A percentile compares a stretch with the other conserved stretches of the same genome.
phyloP scores from a whole-genome alignment of 495 filamentous ascomycete genomes.

The Penicillium taxi region DNA sequence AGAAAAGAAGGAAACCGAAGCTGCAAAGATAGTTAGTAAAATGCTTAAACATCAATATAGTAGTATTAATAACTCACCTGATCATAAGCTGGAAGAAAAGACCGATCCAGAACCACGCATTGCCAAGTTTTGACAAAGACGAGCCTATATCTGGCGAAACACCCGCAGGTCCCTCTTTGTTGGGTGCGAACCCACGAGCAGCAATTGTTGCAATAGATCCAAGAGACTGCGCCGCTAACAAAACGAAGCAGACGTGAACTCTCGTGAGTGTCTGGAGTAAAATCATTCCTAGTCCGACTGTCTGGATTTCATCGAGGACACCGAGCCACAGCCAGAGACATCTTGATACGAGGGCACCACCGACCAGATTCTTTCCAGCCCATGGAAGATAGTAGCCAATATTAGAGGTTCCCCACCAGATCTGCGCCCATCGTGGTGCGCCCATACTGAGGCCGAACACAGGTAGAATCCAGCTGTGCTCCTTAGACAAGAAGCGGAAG shows the following conservation, averaged over 20 bases:
- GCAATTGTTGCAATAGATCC: slow-evolving; percentile 51
- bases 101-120: slow-evolving; percentile 51
- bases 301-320: slow-evolving; percentile 54
- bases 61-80: slow-evolving; percentile 6
- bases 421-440: slow-evolving; percentile 58
- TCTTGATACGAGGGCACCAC: slow-evolving; percentile 45
- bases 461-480: slow-evolving; percentile 57
- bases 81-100: slow-evolving; percentile 40
- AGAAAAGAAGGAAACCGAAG: slow-evolving; percentile 59
- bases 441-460: slow-evolving; percentile 59
- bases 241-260: slow-evolving; percentile 48
- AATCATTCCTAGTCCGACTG: slow-evolving; percentile 58
- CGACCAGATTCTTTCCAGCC: slow-evolving; percentile 39
- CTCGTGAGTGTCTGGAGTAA: slow-evolving; percentile 55
- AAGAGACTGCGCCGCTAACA: slow-evolving; percentile 50
- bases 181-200: slow-evolving; percentile 49
- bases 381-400: slow-evolving; percentile 55
- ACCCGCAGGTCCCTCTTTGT: slow-evolving; percentile 49
- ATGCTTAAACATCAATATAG: neutral
- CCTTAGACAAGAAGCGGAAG: slow-evolving; percentile 43
- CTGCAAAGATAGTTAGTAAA: slow-evolving; percentile 15
- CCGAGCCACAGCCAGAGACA: slow-evolving; percentile 60
- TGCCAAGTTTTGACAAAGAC: slow-evolving; percentile 32
- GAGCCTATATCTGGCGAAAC: slow-evolving; percentile 52
- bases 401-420: slow-evolving; percentile 53